These are phyloP conservation scores for Trametes versicolor DNA, from an alignment of 1,284 basidiomycete genomes.

Conservation along the genomic window DNA sequence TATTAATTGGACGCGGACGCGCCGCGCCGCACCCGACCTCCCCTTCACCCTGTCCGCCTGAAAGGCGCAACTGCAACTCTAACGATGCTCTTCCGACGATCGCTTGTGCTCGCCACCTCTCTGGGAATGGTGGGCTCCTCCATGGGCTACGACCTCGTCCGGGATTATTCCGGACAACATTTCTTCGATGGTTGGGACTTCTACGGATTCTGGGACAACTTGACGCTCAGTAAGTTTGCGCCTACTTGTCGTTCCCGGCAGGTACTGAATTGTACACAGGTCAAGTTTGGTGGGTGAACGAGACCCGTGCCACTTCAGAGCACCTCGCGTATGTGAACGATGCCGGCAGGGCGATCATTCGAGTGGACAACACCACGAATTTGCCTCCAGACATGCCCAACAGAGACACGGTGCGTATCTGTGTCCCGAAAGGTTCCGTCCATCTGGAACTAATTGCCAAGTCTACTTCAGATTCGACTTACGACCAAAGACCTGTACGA, in stretches of 20 bases:
- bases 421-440: not conserved
- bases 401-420: constrained; percentile 61
- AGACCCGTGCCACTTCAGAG: constrained; percentile 51
- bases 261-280: constrained; percentile 44
- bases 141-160: constrained; percentile 51
- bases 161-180: constrained; percentile 58
- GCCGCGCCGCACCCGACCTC: not conserved
- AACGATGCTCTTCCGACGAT: constrained; percentile 11
- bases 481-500: constrained; percentile 61
- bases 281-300: constrained; percentile 61
- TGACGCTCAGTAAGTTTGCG: constrained; percentile 62
- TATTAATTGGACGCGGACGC: constrained; percentile 1
- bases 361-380: constrained; percentile 64
- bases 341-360: constrained; percentile 65
- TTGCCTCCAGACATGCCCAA: constrained; percentile 55
- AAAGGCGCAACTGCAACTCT: not conserved
- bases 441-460: constrained; percentile 10
- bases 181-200: constrained; percentile 74
- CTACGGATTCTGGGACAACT: constrained; percentile 66
- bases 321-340: constrained; percentile 64
- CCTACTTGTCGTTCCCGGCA: constrained; percentile 1
- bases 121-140: constrained; percentile 25
- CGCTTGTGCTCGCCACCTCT: constrained; percentile 15
- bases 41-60: constrained; percentile 1
- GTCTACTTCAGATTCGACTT: constrained; percentile 54